Evolutionary conservation across 2,329 filamentous ascomycete species (phyloP), one percentile per base, ranked within the genome.

Genomic region (Xylariales sp.): DNA sequence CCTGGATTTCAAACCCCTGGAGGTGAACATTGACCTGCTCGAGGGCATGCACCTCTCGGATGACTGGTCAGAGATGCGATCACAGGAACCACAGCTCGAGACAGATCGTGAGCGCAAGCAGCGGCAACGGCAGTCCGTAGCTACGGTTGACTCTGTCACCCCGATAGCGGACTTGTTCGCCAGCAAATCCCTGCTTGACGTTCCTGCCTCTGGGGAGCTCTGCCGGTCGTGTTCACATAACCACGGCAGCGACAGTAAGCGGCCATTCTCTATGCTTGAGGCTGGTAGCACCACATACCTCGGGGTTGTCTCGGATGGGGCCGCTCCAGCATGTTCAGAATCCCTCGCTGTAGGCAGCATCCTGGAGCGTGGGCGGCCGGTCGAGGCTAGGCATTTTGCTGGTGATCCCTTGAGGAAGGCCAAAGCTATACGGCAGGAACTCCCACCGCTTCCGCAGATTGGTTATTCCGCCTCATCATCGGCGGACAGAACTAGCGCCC

Each of bases 321-420:
- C 23, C 20, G 24, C 41, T 20, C 24, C 28, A 29, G 17, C 23
- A 25, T 14, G 24, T 20, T 25, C 29, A 33, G 15, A 14, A n/a
- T n/a, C n/a, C n/a, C n/a, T n/a, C n/a, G n/a, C 37, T 14, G 18
- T 17, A 23, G 33, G 33, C n/a, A 43, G 41, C 36, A 38, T 46
- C n/a, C 27, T 46, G 24, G 38, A 46, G 24, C 43, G 43, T 28
- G 43, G 43, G 6, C 34, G 43, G 19, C 43, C 43, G 11, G 17
- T 46, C 14, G 43, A 46, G 20, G 24, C 43, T 20, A 39, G 31
- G 17, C 35, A 33, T 21, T 27, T 39, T 15, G 30, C 36, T 10
- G 35, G 41, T n/a, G 38, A 40, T 23, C 39, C 35, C 13, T 20
- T 25, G 31, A 13, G 17, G 19, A 35, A 24, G 16, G 31, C 27